Evolutionary conservation across 1,139 yeast species (phyloP).

Genomic region (Hyphopichia pseudoburtonii): DNA sequence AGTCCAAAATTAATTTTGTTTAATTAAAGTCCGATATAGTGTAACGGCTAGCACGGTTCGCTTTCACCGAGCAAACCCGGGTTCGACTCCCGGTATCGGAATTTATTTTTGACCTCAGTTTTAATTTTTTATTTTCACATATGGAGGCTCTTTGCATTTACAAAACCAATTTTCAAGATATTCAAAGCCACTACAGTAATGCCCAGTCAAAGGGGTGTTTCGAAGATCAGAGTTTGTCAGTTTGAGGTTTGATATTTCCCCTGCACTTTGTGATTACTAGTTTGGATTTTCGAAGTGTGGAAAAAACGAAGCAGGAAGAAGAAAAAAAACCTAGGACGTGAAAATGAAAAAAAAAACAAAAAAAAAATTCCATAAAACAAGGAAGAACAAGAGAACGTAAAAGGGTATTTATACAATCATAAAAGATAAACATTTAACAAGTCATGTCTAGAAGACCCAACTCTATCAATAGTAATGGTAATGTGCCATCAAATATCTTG

Average conservation of each 20-base stretch:
- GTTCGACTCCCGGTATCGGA: constrained; percentile 84
- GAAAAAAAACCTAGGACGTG: no score
- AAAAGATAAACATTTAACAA: neutral
- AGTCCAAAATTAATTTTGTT: no score
- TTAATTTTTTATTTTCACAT: no score
- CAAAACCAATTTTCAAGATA: no score
- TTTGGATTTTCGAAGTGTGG: no score
- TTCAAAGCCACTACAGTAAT: no score
- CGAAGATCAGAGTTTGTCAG: no score
- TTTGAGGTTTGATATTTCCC: no score
- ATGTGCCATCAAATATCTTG: constrained; percentile 35
- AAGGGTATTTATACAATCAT: neutral
- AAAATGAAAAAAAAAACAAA: neutral
- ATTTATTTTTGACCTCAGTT: constrained; percentile 36
- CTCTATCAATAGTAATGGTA: neutral
- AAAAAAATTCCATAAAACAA: neutral
- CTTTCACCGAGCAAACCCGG: constrained; percentile 83
- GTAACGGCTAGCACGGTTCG: constrained; percentile 84
- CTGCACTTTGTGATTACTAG: no score
- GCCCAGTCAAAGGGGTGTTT: no score
- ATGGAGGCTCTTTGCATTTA: no score
- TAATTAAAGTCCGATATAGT: constrained; percentile 58
- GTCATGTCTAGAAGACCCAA: constrained; percentile 11
- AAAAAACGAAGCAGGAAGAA: no score
- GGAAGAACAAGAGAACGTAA: neutral